Evolutionary conservation across 2,329 filamentous ascomycete species (phyloP), one percentile per base, ranked within the genome.

Genomic region (Ustilaginoidea virens): DNA sequence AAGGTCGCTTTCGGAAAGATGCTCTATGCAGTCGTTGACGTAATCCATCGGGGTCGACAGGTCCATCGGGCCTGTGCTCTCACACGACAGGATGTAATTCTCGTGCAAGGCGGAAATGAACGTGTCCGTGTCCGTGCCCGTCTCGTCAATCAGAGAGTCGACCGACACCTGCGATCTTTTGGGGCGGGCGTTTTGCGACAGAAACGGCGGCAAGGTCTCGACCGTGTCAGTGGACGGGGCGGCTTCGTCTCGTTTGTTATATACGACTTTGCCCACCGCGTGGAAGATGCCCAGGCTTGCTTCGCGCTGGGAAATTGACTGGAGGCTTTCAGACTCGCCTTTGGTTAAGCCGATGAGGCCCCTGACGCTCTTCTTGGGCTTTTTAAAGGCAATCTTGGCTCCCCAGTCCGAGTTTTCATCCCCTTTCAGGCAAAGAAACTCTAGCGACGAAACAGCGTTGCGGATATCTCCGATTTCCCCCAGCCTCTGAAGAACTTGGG

Each of bases 221-320:
- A 53, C 52, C 3, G 52, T 47, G 18, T 61, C 53, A 7, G 47
- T 46, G 7, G 49, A 40, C 9, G 62, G 53, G 4, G 53, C 51
- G 25, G 36, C 48, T 17, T 77, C 72, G 14, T 79, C 67, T 25
- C 90, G 70, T 49, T 94, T 98, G 58, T 98, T 98, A 58, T 96
- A 92, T 1, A 96, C 76, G 3, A 98, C 81, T 48, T 90, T 94
- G 4, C 87, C 90, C 9, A 96, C 80, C 1, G 90, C 85, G 49
- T 98, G 90, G 46, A 98, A 98, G 28, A 98, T 83, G 2, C 87
- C 90, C 3, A 98, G 61, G 37, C 78, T 93, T 11, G 80, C 77
- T 55, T 96, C 90, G 32, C 90, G 71, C 44, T 86, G 82, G 1
- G 80, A 83, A 14, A 96, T 70, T 34, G 90, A 60, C 44, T 83